Conservation (phyloP, 2,329 filamentous ascomycete species). For the Akanthomyces uredinophilus region DNA sequence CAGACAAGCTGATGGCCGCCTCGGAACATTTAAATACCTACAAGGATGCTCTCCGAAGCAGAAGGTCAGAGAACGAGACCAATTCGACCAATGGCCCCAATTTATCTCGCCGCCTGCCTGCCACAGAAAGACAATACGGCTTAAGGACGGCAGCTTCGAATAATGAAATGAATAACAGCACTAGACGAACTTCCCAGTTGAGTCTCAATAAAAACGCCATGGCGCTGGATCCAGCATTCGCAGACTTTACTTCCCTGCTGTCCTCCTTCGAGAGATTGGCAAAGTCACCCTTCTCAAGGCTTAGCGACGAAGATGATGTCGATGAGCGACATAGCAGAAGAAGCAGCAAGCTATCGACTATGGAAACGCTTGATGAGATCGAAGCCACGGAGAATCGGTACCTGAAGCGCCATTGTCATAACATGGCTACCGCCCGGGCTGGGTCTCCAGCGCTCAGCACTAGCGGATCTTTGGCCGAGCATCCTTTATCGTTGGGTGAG, state of each 20-base stretch:
- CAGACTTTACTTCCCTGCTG: conserved; percentile 26
- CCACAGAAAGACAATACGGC: conserved; percentile 7
- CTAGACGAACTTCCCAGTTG: conserved; percentile 13
- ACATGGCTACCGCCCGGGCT: not conserved
- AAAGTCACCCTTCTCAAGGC: conserved; percentile 21
- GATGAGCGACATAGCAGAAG: conserved; percentile 11
- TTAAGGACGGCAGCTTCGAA: not conserved
- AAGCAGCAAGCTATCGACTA: conserved; percentile 3
- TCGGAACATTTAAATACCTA: not conserved
- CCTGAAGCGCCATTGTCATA: conserved; percentile 14
- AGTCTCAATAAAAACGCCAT: conserved; percentile 15
- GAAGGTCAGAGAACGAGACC: not conserved
- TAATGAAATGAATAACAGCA: not conserved
- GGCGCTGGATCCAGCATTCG: conserved; percentile 21
- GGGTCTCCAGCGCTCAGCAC: not conserved
- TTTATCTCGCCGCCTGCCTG: not conserved
- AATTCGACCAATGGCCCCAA: conserved; percentile 9
- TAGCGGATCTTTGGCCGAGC: conserved; percentile 1
- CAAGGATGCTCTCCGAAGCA: not conserved
- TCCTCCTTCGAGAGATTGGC: conserved; percentile 25
- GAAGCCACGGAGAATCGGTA: conserved; percentile 3
- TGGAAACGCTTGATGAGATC: conserved; percentile 10
- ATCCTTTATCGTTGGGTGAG: conserved; percentile 11
- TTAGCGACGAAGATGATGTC: conserved; percentile 17
- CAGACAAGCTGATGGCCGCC: conserved; percentile 9